Base-by-base conservation (phyloP, 2,329 filamentous ascomycete species). In the Phymatotrichopsis omnivora region DNA sequence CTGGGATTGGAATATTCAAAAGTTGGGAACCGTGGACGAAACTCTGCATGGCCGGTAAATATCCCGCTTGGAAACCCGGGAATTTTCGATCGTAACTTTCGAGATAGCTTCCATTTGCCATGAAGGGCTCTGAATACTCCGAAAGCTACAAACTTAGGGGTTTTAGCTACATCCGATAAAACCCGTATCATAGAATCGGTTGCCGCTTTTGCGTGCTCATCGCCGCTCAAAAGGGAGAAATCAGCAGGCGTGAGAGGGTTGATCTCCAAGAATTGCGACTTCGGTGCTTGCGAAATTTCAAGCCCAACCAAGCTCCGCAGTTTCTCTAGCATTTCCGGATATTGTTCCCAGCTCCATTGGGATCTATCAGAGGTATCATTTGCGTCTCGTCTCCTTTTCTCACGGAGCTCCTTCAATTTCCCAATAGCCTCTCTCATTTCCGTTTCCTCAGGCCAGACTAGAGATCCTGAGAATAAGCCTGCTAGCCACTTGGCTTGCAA, bases 401-500 rank as follows among this genome's bases (percentile, higher is more conserved):
- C 28, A 27, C 49, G 45, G 8, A 19, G 22, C 10, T 28, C 24
- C 16, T 7, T 17, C 5, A 20, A 19, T 4, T 38, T 33, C 11
- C 28, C 37, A 19, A 53, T 52, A 7, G 30, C 37, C 25, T 41
- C 29, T 3, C 33, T 37, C 31, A 53, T 43, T 7, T 54, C 53
- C 22, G 45, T 24, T 3, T 33, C 16, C 7, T 20, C 36, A 5
- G 53, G 53, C 46, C 49, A 52, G 24, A 30, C 7, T 16, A 47
- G 11, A 14, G 36, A 31, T 11, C 53, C 52, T 3, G 52, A 36
- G 14, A 54, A 46, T 17, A 56, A 23, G 7, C 40, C 32, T 2
- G 53, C 43, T 11, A 54, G 40, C 49, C 52, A 56, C 17, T 47
- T 42, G 7, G 44, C 52, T 41, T 55, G 50, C 10, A 50, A 17